Conservation (phyloP, 257 asterid species). For the Solanum sitiens region DNA sequence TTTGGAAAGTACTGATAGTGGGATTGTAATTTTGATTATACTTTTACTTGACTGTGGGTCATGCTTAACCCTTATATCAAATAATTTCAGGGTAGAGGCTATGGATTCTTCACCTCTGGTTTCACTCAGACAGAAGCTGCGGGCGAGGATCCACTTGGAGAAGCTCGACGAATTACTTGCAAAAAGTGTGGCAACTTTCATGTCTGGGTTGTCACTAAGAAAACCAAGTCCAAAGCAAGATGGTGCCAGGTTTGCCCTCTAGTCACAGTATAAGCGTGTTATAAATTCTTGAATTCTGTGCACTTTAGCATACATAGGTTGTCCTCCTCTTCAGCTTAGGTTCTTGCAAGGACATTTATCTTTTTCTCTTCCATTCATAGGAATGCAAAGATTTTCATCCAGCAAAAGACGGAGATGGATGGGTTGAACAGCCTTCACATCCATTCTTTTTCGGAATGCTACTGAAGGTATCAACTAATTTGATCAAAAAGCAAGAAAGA, state of each 20-base stretch:
- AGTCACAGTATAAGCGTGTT: not conserved
- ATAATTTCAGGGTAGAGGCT: constrained; percentile 50
- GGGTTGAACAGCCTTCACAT: constrained; percentile 92
- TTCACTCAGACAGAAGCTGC: constrained; percentile 43
- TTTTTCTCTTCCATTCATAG: constrained; percentile 27
- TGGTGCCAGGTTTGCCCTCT: constrained; percentile 76
- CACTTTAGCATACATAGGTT: not conserved
- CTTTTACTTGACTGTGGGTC: not conserved
- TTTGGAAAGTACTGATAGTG: not conserved
- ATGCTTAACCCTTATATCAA: constrained; percentile 4
- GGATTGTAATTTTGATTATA: not conserved
- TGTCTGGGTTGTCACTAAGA: constrained; percentile 63
- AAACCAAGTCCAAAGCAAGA: constrained; percentile 80
- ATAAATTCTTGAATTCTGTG: not conserved
- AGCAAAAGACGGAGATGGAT: constrained; percentile 97
- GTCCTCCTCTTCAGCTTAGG: not conserved
- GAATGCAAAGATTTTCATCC: constrained; percentile 90
- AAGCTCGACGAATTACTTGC: constrained; percentile 70
- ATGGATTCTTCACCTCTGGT: constrained; percentile 37
- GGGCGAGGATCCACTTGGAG: constrained; percentile 44
- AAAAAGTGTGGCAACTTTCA: constrained; percentile 79
- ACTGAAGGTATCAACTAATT: constrained; percentile 46
- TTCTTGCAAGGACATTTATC: constrained; percentile 6
- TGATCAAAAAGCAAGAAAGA: not conserved
- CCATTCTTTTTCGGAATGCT: constrained; percentile 76